phyloP scores from a whole-genome alignment of 768 basidiomycete species.

The Calvatia gigantea region DNA sequence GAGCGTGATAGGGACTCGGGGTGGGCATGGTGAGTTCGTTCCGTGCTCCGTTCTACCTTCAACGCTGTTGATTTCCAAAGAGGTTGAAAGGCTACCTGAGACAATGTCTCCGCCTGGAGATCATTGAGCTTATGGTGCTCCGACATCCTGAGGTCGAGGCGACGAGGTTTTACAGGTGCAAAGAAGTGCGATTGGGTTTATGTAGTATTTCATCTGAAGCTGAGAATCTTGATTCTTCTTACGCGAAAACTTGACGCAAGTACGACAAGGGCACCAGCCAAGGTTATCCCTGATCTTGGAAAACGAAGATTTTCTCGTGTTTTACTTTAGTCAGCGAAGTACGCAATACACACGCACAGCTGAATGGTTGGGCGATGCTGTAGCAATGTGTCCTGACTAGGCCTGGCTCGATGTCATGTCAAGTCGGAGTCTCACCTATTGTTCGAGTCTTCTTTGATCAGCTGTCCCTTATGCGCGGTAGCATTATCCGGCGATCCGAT shows the following conservation, averaged over 20 bases:
- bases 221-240: neutral
- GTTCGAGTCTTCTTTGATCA: no score
- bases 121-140: constrained; percentile 3
- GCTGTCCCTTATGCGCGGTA: no score
- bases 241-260: neutral
- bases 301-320: no score
- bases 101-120: constrained; percentile 10
- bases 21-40: neutral
- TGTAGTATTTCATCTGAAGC: neutral
- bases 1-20: neutral
- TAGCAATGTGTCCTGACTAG: no score
- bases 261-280: neutral
- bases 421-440: no score
- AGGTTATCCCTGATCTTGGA: no score
- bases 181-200: neutral
- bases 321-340: no score
- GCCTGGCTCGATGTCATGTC: no score
- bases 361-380: no score
- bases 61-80: neutral
- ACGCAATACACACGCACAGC: no score
- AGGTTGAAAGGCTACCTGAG: neutral
- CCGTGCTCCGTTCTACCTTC: neutral
- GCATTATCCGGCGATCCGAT: no score
- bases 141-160: neutral
- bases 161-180: neutral